These are phyloP conservation scores for Madurella fahalii DNA, from an alignment of 2,329 filamentous ascomycete genomes.

Conservation along the genomic window DNA sequence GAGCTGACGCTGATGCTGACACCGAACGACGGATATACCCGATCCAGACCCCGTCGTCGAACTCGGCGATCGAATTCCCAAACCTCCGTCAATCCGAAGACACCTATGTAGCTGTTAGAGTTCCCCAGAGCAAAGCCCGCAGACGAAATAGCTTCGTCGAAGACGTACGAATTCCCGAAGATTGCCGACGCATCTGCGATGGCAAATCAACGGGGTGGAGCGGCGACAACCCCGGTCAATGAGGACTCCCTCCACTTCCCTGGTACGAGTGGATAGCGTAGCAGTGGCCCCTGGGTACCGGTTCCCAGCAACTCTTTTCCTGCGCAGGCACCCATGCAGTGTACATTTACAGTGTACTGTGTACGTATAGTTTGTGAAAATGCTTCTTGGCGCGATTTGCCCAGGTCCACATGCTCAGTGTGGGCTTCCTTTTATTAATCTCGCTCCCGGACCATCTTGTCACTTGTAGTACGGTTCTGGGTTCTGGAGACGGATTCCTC, in stretches of 20 bases:
- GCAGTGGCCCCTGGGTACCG: conserved; percentile 7
- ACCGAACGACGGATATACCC: no score
- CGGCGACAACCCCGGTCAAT: not conserved
- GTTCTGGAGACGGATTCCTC: conserved; percentile 10
- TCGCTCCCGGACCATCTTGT: conserved; percentile 21
- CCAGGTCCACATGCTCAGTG: conserved; percentile 16
- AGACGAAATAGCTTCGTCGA: no score
- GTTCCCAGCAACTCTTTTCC: not conserved
- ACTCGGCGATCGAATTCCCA: no score
- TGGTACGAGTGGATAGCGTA: not conserved
- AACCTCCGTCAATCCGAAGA: no score
- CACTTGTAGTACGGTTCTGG: conserved; percentile 11
- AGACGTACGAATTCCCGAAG: not conserved
- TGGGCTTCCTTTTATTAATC: conserved; percentile 25
- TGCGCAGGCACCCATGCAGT: no score
- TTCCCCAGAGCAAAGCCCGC: no score
- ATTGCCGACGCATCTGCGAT: not conserved
- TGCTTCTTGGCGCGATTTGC: conserved; percentile 11
- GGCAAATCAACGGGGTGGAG: not conserved
- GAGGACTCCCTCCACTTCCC: conserved; percentile 1
- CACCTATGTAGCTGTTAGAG: no score
- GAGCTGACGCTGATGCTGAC: no score
- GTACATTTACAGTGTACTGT: no score
- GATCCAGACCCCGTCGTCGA: no score
- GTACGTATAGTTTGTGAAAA: conserved; percentile 14